These are phyloP conservation scores for Mortierella sp. DNA, from an alignment of 371 early-diverging fungal species.

Conservation along the genomic window DNA sequence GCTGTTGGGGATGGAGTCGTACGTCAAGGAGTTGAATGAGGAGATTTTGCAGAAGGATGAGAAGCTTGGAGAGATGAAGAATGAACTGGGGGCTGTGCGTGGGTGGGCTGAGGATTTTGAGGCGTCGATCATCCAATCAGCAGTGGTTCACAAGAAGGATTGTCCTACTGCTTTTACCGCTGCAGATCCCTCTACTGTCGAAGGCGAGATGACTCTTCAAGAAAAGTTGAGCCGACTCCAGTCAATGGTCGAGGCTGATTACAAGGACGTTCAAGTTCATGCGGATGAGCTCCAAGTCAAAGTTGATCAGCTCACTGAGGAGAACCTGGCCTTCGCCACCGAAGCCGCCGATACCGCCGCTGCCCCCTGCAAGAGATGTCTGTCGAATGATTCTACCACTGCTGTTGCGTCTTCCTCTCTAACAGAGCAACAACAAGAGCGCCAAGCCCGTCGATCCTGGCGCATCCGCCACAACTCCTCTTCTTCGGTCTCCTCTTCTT, in stretches of 20 bases:
- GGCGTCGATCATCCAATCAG: neutral
- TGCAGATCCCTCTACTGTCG: too few species aligned
- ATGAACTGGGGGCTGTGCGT: constrained; percentile 14
- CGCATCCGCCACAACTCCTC: neutral
- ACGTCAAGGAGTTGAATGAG: constrained; percentile 41
- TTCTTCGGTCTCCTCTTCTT: neutral
- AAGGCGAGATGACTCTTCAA: constrained; percentile 10
- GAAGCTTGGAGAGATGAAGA: constrained; percentile 4
- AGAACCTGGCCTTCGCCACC: constrained; percentile 13
- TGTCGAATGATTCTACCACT: neutral
- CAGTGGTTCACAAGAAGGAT: neutral
- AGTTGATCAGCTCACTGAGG: constrained; percentile 18
- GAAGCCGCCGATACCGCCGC: neutral
- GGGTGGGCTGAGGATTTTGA: constrained; percentile 39
- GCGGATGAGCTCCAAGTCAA: constrained; percentile 11
- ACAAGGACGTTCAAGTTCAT: constrained; percentile 27
- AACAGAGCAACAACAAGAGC: constrained; percentile 4
- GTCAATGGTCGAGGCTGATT: constrained; percentile 27
- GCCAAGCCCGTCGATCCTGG: neutral
- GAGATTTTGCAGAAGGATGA: constrained; percentile 42
- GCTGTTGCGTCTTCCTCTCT: neutral
- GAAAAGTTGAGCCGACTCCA: constrained; percentile 25
- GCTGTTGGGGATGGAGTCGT: constrained; percentile 31
- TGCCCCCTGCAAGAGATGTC: neutral
- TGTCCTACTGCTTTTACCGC: neutral